A percentile compares a stretch with the other conserved stretches of the same genome.
phyloP scores from a whole-genome alignment of 2,329 filamentous ascomycete genomes.

The Beauveria sp. region DNA sequence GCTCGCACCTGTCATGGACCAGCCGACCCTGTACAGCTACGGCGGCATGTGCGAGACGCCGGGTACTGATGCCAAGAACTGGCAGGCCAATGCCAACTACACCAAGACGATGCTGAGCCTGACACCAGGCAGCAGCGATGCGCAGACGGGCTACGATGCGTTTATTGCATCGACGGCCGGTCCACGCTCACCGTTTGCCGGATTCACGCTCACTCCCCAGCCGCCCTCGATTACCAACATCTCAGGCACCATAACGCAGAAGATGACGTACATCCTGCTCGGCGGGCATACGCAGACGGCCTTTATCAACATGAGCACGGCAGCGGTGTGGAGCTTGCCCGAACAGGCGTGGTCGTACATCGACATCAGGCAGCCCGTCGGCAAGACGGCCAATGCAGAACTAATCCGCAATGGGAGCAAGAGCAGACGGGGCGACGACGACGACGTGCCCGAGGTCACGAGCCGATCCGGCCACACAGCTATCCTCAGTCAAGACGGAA shows the following conservation, averaged over 20 bases:
- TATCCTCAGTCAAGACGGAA: constrained; percentile 71
- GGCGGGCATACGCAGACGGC: constrained; percentile 77
- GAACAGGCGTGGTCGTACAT: constrained; percentile 83
- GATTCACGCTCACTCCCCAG: constrained; percentile 74
- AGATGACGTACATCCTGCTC: constrained; percentile 71
- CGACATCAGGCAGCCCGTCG: constrained; percentile 43
- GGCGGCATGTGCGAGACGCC: constrained; percentile 77
- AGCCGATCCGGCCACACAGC: constrained; percentile 86
- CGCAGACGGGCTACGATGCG: constrained; percentile 27
- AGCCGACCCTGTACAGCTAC: constrained; percentile 63
- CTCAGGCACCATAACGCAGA: constrained; percentile 58
- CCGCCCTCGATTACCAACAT: constrained; percentile 61
- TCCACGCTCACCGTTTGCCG: constrained; percentile 72
- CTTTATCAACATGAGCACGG: constrained; percentile 91
- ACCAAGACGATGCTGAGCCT: constrained; percentile 71
- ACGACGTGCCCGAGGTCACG: constrained; percentile 44
- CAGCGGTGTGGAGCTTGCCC: constrained; percentile 79
- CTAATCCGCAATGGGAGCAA: constrained; percentile 37
- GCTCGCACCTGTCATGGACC: constrained; percentile 43
- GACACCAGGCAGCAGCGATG: constrained; percentile 31
- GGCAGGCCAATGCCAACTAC: constrained; percentile 67
- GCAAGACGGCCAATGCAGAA: constrained; percentile 39
- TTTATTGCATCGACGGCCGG: constrained; percentile 40
- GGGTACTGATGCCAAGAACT: constrained; percentile 35
- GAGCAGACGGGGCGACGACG: background rate